Evolutionary conservation across 164 flowering plant species (phyloP), one percentile per base, ranked within the genome.

Genomic region (Hamamelis virginiana): DNA sequence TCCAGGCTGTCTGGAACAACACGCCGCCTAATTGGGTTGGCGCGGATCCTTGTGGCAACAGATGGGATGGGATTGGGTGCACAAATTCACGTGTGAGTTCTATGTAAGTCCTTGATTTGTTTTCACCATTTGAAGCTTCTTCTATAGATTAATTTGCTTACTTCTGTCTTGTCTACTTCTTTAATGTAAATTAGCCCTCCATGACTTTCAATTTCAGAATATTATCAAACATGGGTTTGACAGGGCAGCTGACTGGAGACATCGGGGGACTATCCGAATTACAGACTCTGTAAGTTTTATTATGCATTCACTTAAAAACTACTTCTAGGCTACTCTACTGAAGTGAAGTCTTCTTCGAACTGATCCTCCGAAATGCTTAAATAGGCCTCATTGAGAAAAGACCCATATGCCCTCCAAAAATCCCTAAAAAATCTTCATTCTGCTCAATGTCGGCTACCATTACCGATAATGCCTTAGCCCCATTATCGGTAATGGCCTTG

Each of bases 61-160:
- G 59, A 9, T 86, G 89, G 89, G 82, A 45, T 1, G 89, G 89
- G 41, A 76, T 83, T 53, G 16, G 8, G 11, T 84, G 89, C 74
- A 74, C 48, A 14, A 62, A 74, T 70, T 62, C 74, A 15, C 83
- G 83, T 16, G 79, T 85, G 14, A 74, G 70, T 27, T 72, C 83
- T 61, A 76, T 85, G 88, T 83, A 75, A 65, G 71, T 66, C 48
- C 0, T 5, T 28, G 38, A 1, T 9, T 15, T 33, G 52, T 62
- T 44, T 19, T 66, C 62, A 48, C 50, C 19, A 19, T 65, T 43
- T 33, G 41, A 2, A 33, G 2, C 2, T 33, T 33, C 41, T n/a
- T n/a, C n/a, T n/a, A n/a, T n/a, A n/a, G n/a, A n/a, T n/a, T 64
- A 33, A 55, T 12, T 64, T 22, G 13, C 45, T 23, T 57, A 57